Evolutionary conservation across 106 monocot genomes (phyloP), one percentile per base, ranked within the genome.

Genomic region (Platanthera zijinensis): DNA sequence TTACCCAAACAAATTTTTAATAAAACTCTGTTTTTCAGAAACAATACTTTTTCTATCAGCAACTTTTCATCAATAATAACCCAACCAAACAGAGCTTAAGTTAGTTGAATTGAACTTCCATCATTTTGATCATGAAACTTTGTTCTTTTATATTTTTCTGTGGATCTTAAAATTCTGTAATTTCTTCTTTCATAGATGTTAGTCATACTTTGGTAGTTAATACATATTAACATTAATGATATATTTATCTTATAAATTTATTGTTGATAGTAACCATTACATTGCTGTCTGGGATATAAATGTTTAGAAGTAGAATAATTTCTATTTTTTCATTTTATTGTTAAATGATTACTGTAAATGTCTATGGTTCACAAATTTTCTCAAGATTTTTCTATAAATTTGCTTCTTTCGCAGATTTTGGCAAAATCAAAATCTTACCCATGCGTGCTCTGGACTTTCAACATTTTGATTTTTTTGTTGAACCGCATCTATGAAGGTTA

Each of bases 401-500:
- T 30, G 3, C 32, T 66, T 66, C 8, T 51, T 63, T 73, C 84
- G 80, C 84, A 97, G 96, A 81, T 70, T 59, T 85, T 86, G 84
- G 84, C 86, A 74, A 72, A 61, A 77, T 87, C 87, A 67, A 94
- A 82, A 52, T 86, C 87, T 78, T 97, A 76, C 78, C 49, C 79
- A 15, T 71, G 39, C 57, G 71, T 93, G 14, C 78, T 91, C 73
- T 97, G 97, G 97, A 86, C 81, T 50, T 97, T 94, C 83, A 97
- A 91, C 75, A 46, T 97, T 56, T 52, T 74, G 74, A 78, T 94
- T 82, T 87, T 97, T 76, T 64, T 97, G 61, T 63, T 82, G 71
- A 97, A 89, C 76, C 93, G 97, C 69, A 77, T 91, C 51, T 97
- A 85, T 82, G 97, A 94, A 82, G 97, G 97, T 52, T 97, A 97